Conservation (phyloP, 176 grass and related monocot species). For the Saccharum spontaneum region DNA sequence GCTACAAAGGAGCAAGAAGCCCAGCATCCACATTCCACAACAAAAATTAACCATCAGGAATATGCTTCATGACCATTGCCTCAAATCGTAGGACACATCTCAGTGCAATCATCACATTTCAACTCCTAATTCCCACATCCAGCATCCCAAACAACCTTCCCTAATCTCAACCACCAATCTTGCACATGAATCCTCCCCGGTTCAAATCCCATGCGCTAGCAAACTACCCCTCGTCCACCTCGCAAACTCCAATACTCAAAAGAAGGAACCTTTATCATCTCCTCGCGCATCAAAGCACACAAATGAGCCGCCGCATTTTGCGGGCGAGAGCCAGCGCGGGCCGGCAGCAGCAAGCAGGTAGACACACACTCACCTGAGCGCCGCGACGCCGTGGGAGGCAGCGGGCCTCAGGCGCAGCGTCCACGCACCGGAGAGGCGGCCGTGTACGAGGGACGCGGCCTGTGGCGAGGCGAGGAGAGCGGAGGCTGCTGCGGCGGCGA, state of each 20-base stretch:
- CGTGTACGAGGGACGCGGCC: background rate
- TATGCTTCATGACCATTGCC: background rate
- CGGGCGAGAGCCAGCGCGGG: background rate
- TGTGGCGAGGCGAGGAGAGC: conserved; percentile 35
- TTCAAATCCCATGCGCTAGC: background rate
- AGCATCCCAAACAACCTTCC: too few relatives aligned
- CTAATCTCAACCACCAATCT: background rate
- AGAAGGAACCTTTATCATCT: background rate
- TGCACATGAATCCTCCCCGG: background rate
- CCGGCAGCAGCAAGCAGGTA: background rate
- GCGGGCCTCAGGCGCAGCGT: conserved; percentile 33
- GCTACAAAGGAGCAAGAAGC: background rate
- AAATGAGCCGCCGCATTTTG: background rate
- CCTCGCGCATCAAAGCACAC: background rate
- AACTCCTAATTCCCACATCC: background rate
- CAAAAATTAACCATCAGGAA: background rate
- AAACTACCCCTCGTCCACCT: background rate
- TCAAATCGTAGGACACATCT: too few relatives aligned
- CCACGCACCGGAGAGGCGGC: background rate
- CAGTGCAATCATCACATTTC: too few relatives aligned
- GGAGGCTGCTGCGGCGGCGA: conserved; percentile 30
- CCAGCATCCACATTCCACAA: background rate
- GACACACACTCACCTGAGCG: conserved; percentile 41
- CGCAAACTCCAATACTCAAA: background rate
- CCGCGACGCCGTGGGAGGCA: conserved; percentile 3